phyloP scores from a whole-genome alignment of 495 filamentous ascomycete species.

The Neurospora sp. region DNA sequence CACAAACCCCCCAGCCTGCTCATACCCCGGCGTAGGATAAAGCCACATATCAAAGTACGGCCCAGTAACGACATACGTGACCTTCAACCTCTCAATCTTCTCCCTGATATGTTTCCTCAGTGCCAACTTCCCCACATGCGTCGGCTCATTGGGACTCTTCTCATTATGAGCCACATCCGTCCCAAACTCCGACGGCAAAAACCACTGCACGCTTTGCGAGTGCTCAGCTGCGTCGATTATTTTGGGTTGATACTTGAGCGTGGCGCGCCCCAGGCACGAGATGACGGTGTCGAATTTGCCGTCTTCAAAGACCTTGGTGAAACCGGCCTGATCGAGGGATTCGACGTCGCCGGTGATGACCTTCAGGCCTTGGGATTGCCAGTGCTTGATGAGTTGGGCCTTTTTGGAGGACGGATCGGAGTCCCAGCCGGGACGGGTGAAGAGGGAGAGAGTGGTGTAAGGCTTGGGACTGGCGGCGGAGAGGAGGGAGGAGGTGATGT shows the following conservation, averaged over 20 bases:
- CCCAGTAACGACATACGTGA: constrained; percentile 60
- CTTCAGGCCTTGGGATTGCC: constrained; percentile 40
- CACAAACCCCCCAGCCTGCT: constrained; percentile 44
- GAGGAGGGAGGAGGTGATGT: constrained; percentile 52
- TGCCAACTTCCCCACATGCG: constrained; percentile 60
- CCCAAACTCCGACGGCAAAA: constrained; percentile 65
- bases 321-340: constrained; percentile 29
- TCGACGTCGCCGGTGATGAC: constrained; percentile 51
- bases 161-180: constrained; percentile 59
- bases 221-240: constrained; percentile 49
- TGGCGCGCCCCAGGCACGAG: constrained; percentile 51
- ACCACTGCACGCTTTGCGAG: constrained; percentile 47
- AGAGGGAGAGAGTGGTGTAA: constrained; percentile 46
- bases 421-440: constrained; percentile 41
- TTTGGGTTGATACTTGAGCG: constrained; percentile 47
- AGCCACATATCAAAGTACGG: constrained; percentile 62
- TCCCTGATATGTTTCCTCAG: constrained; percentile 49
- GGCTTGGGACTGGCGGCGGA: constrained; percentile 27
- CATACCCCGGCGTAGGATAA: constrained; percentile 21
- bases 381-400: constrained; percentile 37
- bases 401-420: constrained; percentile 35
- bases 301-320: constrained; percentile 44
- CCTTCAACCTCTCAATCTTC: constrained; percentile 41
- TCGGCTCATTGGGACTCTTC: constrained; percentile 48
- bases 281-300: constrained; percentile 50